Evolutionary conservation across 331 rosid genomes (phyloP), one percentile per base, ranked within the genome.

Genomic region (Phaseolus coccineus): DNA sequence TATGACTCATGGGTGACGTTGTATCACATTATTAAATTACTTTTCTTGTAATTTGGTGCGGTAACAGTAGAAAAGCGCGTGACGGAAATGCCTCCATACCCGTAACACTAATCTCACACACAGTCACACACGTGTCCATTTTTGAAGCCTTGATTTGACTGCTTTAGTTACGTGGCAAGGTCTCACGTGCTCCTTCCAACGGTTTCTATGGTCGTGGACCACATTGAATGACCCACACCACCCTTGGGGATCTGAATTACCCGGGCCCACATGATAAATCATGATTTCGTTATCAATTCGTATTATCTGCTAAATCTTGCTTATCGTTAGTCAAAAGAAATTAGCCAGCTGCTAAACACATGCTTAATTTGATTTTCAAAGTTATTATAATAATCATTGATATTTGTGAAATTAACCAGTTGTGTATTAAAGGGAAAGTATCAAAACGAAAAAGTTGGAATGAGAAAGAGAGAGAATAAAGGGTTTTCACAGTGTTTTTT

Each of bases 81-180:
- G 81, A 74, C 30, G 77, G 8, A 46, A 71, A 8, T 27, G 53
- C 56, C 56, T 71, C 79, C 69, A 47, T 72, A 69, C 68, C 76
- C 22, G 12, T 22, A 83, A 83, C 91, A 87, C 89, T 53, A 85
- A 85, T 63, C 79, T 44, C 22, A 27, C 4, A 0, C 28, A 16
- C 13, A 14, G 71, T 4, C 15, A 57, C 76, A 82, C 88, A 85
- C 81, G 81, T 85, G 86, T 71, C 31, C 0, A 4, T 16, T 6
- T 1, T 10, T 30, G 55, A 76, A 16, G 3, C 19, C 3, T 3
- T 0, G 28, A 39, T 71, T 46, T 71, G 77, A 87, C 88, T 58
- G 47, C 5, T 84, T 81, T 81, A 71, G 78, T 9, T 24, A 73
- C 83, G 79, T 70, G 82, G 85, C 87, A 58, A 62, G 11, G 81